Base-by-base conservation (phyloP, 2,329 filamentous ascomycete genomes). In the Lecanoromycetidae sp. region DNA sequence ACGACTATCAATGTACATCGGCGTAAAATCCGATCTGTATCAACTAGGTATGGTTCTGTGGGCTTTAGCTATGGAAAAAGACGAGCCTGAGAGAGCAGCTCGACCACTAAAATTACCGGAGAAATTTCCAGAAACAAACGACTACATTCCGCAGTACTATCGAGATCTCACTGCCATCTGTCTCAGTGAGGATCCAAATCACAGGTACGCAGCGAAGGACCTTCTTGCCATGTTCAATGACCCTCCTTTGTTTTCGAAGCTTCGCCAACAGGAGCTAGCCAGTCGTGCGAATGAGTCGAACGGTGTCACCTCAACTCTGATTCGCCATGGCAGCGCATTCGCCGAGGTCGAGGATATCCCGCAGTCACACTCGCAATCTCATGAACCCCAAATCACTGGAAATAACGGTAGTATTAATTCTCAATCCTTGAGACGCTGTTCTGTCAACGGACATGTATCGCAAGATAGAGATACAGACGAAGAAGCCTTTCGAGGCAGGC, bases 41-140 rank as follows among this genome's bases (percentile, higher is more conserved):
- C 91, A 98, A 64, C 74, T 96, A 4, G 91, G 91, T 4, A 98
- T 98, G 91, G 87, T 94, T 2, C 69, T 98, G 2, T 98, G 90
- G 87, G 87, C 86, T 19, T 68, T 98, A 37, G 90, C 87, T 1
- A 83, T 82, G 59, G 77, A 90, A 55, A 78, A 88, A 47, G 90
- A 96, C 58, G 90, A 96, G 58, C 91, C 91, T 1, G 91, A 96
- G 61, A 73, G 77, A 17, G 80, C 84, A 50, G 75, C 75, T 34
- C 76, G 85, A 17, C 88, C 88, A 0, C 66, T 94, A 50, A 68
- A 67, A 19, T 66, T 82, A 8, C 66, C 71, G 4, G 60, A 63
- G 51, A 68, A 67, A 19, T 66, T 82, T 8, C 66, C 71, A 4
- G 60, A 63, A 22, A 45, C 42, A 12, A 25, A 77, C 41, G 62